These are phyloP conservation scores for Phytophthora crassamura DNA, from an alignment of 352 stramenopile species.

Conservation along the genomic window DNA sequence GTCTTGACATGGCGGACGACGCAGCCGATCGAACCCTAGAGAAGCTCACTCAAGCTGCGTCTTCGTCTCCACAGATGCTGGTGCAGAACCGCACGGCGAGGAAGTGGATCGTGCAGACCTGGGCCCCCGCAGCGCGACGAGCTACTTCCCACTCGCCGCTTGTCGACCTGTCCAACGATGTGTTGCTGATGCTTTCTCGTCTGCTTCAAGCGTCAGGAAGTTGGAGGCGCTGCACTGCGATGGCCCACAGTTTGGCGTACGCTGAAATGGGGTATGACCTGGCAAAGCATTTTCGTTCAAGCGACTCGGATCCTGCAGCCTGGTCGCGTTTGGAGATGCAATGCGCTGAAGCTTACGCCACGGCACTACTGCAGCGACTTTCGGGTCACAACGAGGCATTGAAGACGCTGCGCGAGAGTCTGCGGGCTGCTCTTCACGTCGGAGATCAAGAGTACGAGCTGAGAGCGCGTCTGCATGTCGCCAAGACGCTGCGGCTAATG, in stretches of 20 bases:
- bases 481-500: slow-evolving; percentile 40
- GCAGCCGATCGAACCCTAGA: slow-evolving; percentile 30
- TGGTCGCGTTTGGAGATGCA: slow-evolving; percentile 51
- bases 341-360: slow-evolving; percentile 49
- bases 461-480: slow-evolving; percentile 47
- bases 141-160: slow-evolving; percentile 16
- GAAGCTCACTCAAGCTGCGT: slow-evolving; percentile 32
- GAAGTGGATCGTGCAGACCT: slow-evolving; percentile 43
- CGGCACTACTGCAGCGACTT: slow-evolving; percentile 43
- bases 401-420: slow-evolving; percentile 52
- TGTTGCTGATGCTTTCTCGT: slow-evolving; percentile 50
- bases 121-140: slow-evolving; percentile 29
- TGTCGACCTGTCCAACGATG: slow-evolving; percentile 42
- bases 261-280: slow-evolving; percentile 56
- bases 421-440: slow-evolving; percentile 44
- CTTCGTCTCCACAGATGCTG: slow-evolving; percentile 29
- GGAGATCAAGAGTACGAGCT: slow-evolving; percentile 55
- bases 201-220: slow-evolving; percentile 51
- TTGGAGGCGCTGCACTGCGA: slow-evolving; percentile 53
- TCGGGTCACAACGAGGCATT: slow-evolving; percentile 47
- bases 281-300: slow-evolving; percentile 35
- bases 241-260: slow-evolving; percentile 46
- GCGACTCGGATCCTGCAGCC: slow-evolving; percentile 1
- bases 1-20: slow-evolving; percentile 18
- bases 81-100: slow-evolving; percentile 43